A percentile compares a stretch with the other conserved stretches of the same genome.
Conservation (phyloP, 2,329 filamentous ascomycete genomes). For the Fusarium sterilihyphosum region DNA sequence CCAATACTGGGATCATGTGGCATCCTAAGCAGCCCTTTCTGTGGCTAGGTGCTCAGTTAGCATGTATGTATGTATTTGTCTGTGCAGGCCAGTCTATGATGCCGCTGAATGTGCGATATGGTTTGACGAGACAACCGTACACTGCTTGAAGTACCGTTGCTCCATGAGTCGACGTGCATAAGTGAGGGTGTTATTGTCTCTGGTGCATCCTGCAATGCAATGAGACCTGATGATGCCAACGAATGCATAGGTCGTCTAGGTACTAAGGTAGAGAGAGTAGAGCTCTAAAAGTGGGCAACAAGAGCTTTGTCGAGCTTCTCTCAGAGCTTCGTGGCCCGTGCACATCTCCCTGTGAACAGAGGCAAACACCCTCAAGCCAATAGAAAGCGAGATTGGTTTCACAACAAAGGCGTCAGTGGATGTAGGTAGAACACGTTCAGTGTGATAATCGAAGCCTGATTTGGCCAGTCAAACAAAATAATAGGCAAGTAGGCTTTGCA, state of each 20-base stretch:
- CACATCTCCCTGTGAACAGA: slow-evolving; percentile 41
- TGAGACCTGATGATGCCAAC: neutral
- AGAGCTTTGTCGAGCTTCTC: slow-evolving; percentile 1
- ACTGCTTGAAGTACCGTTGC: neutral
- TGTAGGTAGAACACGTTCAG: neutral
- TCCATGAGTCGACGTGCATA: neutral
- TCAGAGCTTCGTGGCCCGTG: slow-evolving; percentile 34
- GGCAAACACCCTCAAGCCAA: neutral
- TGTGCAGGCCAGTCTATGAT: neutral
- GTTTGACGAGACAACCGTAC: neutral
- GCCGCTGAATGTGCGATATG: neutral
- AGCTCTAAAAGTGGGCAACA: neutral
- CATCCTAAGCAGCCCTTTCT: neutral
- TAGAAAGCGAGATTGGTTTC: neutral
- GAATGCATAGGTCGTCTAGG: neutral
- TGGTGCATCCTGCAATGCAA: neutral
- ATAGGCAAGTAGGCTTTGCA: neutral
- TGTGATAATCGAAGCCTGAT: neutral
- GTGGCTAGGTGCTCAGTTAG: neutral
- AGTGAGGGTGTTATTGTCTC: neutral
- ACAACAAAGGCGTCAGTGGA: neutral
- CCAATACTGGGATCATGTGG: slow-evolving; percentile 15
- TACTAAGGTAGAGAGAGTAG: neutral
- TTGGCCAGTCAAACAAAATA: neutral
- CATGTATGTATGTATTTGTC: neutral